Conservation (phyloP, 495 filamentous ascomycete genomes). For the Podospora tetraspora region DNA sequence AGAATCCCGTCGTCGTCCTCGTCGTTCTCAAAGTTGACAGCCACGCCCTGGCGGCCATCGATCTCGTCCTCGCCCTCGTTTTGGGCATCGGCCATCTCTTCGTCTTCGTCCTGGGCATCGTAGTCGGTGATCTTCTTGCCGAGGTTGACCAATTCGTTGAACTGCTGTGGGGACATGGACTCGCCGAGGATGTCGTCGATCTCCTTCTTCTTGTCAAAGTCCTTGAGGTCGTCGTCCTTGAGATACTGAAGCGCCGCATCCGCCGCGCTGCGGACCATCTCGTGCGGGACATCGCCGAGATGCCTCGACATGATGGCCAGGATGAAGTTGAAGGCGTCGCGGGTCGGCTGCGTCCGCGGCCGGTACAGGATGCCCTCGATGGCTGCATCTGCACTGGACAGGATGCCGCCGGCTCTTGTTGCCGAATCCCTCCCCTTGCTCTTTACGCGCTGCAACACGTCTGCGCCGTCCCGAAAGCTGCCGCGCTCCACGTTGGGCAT, state of each 20-base stretch:
- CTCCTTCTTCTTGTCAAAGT: slow-evolving; percentile 97
- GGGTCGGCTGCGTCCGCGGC: slow-evolving; percentile 84
- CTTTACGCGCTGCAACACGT: slow-evolving; percentile 80
- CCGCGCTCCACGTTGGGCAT: slow-evolving; percentile 68
- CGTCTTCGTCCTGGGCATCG: slow-evolving; percentile 93
- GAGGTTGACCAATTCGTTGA: slow-evolving; percentile 93
- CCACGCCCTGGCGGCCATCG: slow-evolving; percentile 92
- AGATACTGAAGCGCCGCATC: slow-evolving; percentile 87
- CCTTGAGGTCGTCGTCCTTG: slow-evolving; percentile 93
- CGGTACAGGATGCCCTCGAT: slow-evolving; percentile 81
- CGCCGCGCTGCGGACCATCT: slow-evolving; percentile 89
- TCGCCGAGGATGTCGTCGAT: slow-evolving; percentile 86
- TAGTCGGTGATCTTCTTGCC: slow-evolving; percentile 99
- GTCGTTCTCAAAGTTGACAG: slow-evolving; percentile 91
- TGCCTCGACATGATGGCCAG: slow-evolving; percentile 81
- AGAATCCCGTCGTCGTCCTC: slow-evolving; percentile 80
- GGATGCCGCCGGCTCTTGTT: slow-evolving; percentile 69
- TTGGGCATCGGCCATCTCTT: slow-evolving; percentile 69
- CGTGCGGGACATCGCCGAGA: slow-evolving; percentile 88
- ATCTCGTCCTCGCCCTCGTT: slow-evolving; percentile 74
- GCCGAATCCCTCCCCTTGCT: slow-evolving; percentile 76
- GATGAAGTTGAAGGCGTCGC: slow-evolving; percentile 94
- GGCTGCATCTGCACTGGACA: slow-evolving; percentile 77
- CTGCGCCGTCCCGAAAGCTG: slow-evolving; percentile 74
- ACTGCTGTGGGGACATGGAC: slow-evolving; percentile 80